phyloP scores from a whole-genome alignment of 768 basidiomycete genomes.

The Tricholoma furcatifolium region DNA sequence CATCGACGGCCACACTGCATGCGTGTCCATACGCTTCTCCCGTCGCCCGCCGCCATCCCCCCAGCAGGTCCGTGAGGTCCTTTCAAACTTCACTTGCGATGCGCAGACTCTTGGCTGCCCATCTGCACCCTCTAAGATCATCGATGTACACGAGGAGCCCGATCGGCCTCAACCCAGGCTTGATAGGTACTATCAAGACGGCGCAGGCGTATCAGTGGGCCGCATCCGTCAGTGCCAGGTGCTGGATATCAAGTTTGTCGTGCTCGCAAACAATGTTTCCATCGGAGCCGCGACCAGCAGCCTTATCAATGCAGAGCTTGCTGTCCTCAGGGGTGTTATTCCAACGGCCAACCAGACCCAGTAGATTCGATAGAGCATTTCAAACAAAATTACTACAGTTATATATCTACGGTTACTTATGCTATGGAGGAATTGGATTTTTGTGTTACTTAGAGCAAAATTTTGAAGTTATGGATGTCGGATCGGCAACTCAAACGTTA shows the following conservation, averaged over 20 bases:
- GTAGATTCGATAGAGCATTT: too few species aligned
- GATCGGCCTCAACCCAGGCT: constrained; percentile 94
- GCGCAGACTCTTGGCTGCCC: constrained; percentile 78
- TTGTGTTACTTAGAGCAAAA: too few species aligned
- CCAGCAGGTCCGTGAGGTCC: constrained; percentile 83
- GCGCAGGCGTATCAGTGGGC: constrained; percentile 89
- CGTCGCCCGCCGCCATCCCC: constrained; percentile 79
- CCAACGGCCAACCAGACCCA: background rate
- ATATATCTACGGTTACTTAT: too few species aligned
- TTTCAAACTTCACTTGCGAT: constrained; percentile 71
- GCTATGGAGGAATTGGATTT: background rate
- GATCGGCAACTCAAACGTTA: constrained; percentile 5
- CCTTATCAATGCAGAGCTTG: constrained; percentile 96
- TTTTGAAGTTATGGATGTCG: background rate
- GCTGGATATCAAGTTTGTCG: constrained; percentile 94
- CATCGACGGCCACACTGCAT: constrained; percentile 91
- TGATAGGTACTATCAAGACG: constrained; percentile 87
- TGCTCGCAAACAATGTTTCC: constrained; percentile 89
- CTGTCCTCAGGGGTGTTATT: constrained; percentile 66
- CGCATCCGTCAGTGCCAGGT: constrained; percentile 89
- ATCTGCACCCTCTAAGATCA: constrained; percentile 79
- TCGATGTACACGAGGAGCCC: constrained; percentile 89
- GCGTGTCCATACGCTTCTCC: constrained; percentile 84
- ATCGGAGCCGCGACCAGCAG: constrained; percentile 97
- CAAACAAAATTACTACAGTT: background rate